Base-by-base conservation (phyloP, 2,329 filamentous ascomycete species). In the Colletotrichum sp. region DNA sequence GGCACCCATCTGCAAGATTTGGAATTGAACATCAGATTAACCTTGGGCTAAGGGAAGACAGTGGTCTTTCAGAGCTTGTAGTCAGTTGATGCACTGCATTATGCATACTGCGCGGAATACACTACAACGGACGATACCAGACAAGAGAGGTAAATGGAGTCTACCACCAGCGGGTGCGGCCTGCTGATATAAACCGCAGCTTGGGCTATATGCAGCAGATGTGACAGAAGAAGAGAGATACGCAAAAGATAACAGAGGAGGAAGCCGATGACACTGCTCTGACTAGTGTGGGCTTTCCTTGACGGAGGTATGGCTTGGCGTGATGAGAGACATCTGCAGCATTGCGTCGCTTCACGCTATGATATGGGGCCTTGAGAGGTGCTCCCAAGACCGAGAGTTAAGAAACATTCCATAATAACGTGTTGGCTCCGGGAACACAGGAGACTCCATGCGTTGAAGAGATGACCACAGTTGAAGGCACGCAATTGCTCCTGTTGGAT, bases 131-230 rank as follows among this genome's bases (percentile, higher is more conserved):
- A 48, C 19, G 39, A 22, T 13, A 22, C n/a, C 19, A n/a, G 39
- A 11, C 19, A 44, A 19, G 16, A 1, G 1, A 12, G 19, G 19
- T 6, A 44, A 2, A 44, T 44, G 1, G 1, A n/a, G 19, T 6
- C 19, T 4, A 3, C 39, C 1, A 3, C 0, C 0, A 0, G 3
- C 3, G 39, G 39, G 16, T 44, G 39, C 5, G 16, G 0, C 19
- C 4, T 44, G 39, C 16, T 11, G 19, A 2, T 44, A n/a, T 11
- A 11, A n/a, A 4, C 39, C 5, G 4, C 39, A 44, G 39, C 39
- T 48, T 6, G 19, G 19, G 19, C 9, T 11, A 48, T 0, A 3
- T 48, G n/a, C 44, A 1, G 44, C n/a, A 48, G 2, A 22, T 4
- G n/a, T 22, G n/a, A 48, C 44, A 1, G 0, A 13, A 22, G 44